Evolutionary conservation across 2,329 filamentous ascomycete genomes (phyloP).

Genomic region (Helicocarpus griseus): DNA sequence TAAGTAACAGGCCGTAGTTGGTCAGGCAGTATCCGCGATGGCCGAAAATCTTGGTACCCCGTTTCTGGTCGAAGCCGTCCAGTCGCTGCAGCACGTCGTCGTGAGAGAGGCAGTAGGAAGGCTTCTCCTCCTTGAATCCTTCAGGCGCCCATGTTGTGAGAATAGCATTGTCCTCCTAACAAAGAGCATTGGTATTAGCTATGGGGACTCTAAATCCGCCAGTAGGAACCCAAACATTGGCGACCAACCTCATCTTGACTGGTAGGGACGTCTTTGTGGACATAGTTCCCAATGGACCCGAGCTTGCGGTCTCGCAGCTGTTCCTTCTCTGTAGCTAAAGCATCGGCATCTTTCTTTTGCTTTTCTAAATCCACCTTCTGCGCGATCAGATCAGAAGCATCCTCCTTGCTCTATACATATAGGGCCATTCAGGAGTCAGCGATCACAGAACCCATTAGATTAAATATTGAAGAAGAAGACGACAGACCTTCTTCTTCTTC

Average conservation of each 20-base stretch:
- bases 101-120: conserved; percentile 65
- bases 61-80: conserved; percentile 86
- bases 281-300: conserved; percentile 79
- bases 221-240: not conserved
- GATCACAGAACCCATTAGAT: not conserved
- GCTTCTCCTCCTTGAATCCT: conserved; percentile 63
- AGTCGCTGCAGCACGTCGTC: conserved; percentile 85
- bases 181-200: not conserved
- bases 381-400: conserved; percentile 67
- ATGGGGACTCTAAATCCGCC: not conserved
- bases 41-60: conserved; percentile 87
- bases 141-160: conserved; percentile 74
- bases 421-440: not conserved
- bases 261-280: conserved; percentile 77
- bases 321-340: conserved; percentile 67
- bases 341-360: conserved; percentile 70
- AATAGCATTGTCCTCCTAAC: conserved; percentile 66
- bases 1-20: conserved; percentile 81
- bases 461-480: not conserved
- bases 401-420: conserved; percentile 61
- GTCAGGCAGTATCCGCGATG: conserved; percentile 90
- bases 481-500: conserved; percentile 69
- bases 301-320: conserved; percentile 64
- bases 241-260: conserved; percentile 63
- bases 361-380: conserved; percentile 70